Base-by-base conservation (phyloP, 768 basidiomycete species). In the Lentinula sp. region DNA sequence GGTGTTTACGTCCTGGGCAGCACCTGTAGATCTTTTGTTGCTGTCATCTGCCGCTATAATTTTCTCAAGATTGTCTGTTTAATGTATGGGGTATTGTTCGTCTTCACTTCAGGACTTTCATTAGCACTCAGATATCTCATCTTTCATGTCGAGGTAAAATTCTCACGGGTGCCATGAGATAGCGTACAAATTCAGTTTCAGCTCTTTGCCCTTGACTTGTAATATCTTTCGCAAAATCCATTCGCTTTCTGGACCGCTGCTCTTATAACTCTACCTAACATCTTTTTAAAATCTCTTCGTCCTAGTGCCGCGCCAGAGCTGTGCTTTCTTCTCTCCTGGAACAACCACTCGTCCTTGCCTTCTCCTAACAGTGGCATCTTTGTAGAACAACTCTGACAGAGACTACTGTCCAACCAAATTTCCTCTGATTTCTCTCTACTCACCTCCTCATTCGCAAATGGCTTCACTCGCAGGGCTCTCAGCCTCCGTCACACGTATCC, bases 401-500 rank as follows among this genome's bases (percentile, higher is more conserved):
- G 52, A 28, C 37, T 56, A 7, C 18, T 23, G 32, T 18, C 32
- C 11, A 37, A 10, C n/a, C 40, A 16, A 23, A 56, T 23, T 56
- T 56, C 11, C 54, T 40, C 54, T n/a, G 11, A 56, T 37, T 43
- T 49, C 46, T 18, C 13, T 28, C 28, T 8, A 32, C 11, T 65
- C 67, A 66, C 64, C 64, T 64, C 71, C 58, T 69, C 65, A 65
- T 58, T 62, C 63, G 45, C 46, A 67, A 70, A 91, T 89, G 65
- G 74, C 88, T 62, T 84, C 88, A 32, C 84, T 91, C 66, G 83
- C 91, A 63, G 85, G 87, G 65, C 84, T 95, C 66, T 95, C 95
- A 62, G 95, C 95, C 61, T 93, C 93, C 49, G 94, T 97, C 67
- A 99, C 97, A 54, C 89, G 95, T 65, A 96, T 99, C 70, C 87